Evolutionary conservation across 2,329 filamentous ascomycete species (phyloP), one percentile per base, ranked within the genome.

Genomic region (Sporothrix luriei): DNA sequence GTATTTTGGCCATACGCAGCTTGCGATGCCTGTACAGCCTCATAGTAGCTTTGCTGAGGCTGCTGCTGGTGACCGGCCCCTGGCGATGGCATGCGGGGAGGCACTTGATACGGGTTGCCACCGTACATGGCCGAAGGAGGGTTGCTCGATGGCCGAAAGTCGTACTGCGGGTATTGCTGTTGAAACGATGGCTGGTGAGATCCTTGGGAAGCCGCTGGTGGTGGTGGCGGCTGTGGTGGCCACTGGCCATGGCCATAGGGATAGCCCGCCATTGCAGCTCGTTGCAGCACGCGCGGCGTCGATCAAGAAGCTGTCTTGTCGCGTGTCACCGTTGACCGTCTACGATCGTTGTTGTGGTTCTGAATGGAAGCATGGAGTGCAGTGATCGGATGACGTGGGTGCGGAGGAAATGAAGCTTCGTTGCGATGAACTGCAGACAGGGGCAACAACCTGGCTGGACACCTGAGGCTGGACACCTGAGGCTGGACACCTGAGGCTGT

Each of bases 1-100:
- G 78, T 75, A 71, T 82, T 83, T 68, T 79, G 77, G 21, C 78
- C 74, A 69, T 77, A 82, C 0, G 81, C 78, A 48, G 73, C 76
- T 62, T 81, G 79, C 6, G 78, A 73, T 11, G 73, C 71, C n/a
- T 81, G 79, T 11, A 77, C 72, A 11, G 74, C 70, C 13, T 73
- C 72, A 48, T 76, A 78, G 68, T 78, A 78, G 62, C 66, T 69
- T 7, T 72, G 68, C 4, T 72, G 24, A 14, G 72, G 48, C 13
- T 68, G 57, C 4, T 7, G 65, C 2, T 43, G 66, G 29, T 6
- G 13, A 6, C n/a, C 38, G n/a, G 57, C 38, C 10, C 38, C 38
- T 57, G 54, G 10, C 4, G 38, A 19, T 16, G 57, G n/a, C 0
- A 46, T 21, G 4, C 26, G 54, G 2, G 61, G 43, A 2, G 66